Percentiles rank a stretch among this genome's conserved stretches.
phyloP scores from a whole-genome alignment of 2,329 filamentous ascomycete species.

The Colletotrichum sp. region DNA sequence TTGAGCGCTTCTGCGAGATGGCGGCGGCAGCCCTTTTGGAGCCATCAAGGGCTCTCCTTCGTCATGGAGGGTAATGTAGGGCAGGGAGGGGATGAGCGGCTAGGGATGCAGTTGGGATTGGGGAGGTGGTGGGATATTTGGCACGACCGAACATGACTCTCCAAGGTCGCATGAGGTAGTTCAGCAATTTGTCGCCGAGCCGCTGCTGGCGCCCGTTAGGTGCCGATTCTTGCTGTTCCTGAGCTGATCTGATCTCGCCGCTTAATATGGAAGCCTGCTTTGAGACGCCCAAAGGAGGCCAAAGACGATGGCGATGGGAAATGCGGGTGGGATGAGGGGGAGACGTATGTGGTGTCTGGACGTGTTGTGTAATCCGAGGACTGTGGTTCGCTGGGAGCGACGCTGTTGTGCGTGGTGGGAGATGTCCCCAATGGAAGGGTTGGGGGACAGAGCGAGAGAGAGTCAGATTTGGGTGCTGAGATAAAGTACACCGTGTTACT shows the following conservation, averaged over 20 bases:
- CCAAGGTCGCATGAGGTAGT: not conserved
- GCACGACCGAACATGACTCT: not conserved
- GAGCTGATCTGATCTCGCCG: not conserved
- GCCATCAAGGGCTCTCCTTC: not conserved
- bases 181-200: not conserved
- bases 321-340: not conserved
- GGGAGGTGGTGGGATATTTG: not conserved
- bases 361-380: not conserved
- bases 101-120: not conserved
- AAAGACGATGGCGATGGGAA: not conserved
- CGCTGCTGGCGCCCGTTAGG: constrained; percentile 14
- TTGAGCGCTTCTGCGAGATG: not conserved
- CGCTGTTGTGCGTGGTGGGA: not conserved
- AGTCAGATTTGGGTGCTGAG: not conserved
- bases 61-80: not conserved
- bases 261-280: not conserved
- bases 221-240: constrained; percentile 13
- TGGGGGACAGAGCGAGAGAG: not conserved
- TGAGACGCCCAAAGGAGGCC: not conserved
- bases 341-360: not conserved
- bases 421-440: not conserved
- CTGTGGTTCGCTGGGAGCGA: not conserved
- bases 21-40: not conserved
- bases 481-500: not conserved
- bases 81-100: not conserved